These are phyloP conservation scores for Syzygium aqueum DNA, from an alignment of 345 rosid species.

Conservation along the genomic window DNA sequence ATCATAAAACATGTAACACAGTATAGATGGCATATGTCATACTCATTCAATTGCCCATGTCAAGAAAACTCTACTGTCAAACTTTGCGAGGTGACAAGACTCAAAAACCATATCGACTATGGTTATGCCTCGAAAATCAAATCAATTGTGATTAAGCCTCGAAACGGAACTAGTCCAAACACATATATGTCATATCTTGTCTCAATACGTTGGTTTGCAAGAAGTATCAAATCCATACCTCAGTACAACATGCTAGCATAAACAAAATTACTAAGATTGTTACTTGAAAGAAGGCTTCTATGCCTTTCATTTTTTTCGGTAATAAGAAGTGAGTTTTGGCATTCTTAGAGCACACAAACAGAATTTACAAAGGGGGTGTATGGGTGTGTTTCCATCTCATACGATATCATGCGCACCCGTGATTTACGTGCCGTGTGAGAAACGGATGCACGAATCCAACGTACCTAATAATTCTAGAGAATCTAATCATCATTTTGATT, in stretches of 20 bases:
- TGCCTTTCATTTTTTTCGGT: background rate
- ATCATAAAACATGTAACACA: too few species aligned
- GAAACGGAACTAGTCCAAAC: background rate
- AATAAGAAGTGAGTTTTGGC: background rate
- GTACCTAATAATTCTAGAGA: rapidly evolving
- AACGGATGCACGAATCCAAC: background rate
- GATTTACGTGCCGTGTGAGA: background rate
- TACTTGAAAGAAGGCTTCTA: background rate
- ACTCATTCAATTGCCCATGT: too few species aligned
- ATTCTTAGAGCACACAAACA: too few species aligned
- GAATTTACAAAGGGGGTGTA: too few species aligned
- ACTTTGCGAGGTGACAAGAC: too few species aligned
- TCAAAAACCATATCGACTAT: too few species aligned
- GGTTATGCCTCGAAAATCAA: too few species aligned
- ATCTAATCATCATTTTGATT: too few species aligned
- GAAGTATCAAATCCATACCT: background rate
- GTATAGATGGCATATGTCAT: too few species aligned
- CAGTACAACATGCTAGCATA: background rate
- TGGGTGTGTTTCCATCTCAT: background rate
- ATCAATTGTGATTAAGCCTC: too few species aligned
- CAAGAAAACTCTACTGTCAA: too few species aligned
- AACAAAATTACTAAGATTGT: background rate
- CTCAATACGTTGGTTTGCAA: background rate
- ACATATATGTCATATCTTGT: background rate
- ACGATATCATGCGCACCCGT: background rate